Evolutionary conservation across 192 early-diverging fungal species (phyloP).

Genomic region (Pecoramyces ruminantium): DNA sequence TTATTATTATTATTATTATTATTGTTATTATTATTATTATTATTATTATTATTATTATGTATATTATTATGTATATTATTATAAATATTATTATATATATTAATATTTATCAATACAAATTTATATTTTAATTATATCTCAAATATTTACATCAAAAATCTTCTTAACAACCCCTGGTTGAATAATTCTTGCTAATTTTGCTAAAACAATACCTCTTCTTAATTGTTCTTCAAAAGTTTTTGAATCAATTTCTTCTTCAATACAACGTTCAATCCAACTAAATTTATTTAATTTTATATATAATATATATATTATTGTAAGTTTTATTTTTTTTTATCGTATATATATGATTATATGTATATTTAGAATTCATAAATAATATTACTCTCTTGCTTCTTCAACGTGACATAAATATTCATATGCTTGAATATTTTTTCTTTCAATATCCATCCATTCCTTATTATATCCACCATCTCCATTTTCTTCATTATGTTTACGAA

Average conservation of each 20-base stretch:
- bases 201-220: slow-evolving; percentile 81
- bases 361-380: neutral
- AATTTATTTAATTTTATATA: no score
- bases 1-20: no score
- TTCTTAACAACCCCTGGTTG: slow-evolving; percentile 62
- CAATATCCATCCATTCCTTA: slow-evolving; percentile 69
- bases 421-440: slow-evolving; percentile 76
- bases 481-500: neutral
- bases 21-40: no score
- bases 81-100: neutral
- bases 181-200: slow-evolving; percentile 73
- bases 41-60: no score
- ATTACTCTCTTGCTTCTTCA: slow-evolving; percentile 93
- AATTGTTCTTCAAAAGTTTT: slow-evolving; percentile 74
- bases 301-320: no score
- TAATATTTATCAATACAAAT: slow-evolving; percentile 8
- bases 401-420: slow-evolving; percentile 99
- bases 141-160: slow-evolving; percentile 50
- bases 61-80: neutral
- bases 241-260: slow-evolving; percentile 59
- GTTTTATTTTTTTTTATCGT: no score
- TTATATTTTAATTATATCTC: no score
- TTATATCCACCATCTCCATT: neutral
- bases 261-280: slow-evolving; percentile 91
- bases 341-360: no score